Base-by-base conservation (phyloP, 1,284 basidiomycete species). In the Flammula alnicola region DNA sequence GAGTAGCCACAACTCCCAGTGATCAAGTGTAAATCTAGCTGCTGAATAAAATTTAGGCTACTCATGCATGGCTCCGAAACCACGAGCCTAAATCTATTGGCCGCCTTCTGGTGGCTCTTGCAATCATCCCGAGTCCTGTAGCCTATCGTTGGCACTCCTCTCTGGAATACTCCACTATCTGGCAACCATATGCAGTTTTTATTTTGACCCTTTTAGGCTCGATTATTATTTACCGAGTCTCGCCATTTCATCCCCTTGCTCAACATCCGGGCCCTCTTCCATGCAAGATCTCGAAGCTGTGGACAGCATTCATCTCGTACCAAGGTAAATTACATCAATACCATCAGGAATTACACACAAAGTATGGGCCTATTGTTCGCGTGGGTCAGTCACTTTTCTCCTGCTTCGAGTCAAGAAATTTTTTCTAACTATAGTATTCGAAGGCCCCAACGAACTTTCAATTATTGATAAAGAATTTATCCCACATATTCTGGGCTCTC, bases 171-270 rank as follows among this genome's bases (percentile, higher is more conserved):
- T 16, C 9, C 32, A n/a, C 23, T 10, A 8, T 32, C 17, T 36
- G 31, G 14, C 39, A 31, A 12, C 20, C 22, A 11, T 51, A 51
- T 31, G 3, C 25, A 4, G 11, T 53, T 12, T 56, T 51, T 29
- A 6, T 45, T 11, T 12, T 26, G 6, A 51, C 57, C 14, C 50
- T 63, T 5, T 12, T 54, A 12, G 3, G 40, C 7, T 65, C 63
- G 12, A 59, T 64, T 11, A 19, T 57, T 1, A 32, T 55, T 1
- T 78, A 78, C 51, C 72, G 77, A 2, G 49, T 77, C 3, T 74
- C 75, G 4, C 74, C 75, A 3, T 65, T 72, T 42, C 76, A 79
- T 48, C 76, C 76, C 9, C 64, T 79, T 3, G 64, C 72, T 3
- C 50, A 60, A 20, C 68, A 68, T 49, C 76, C 76, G 9, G 77